Conservation (phyloP, 2,329 filamentous ascomycete genomes). For the Chalara sp. region DNA sequence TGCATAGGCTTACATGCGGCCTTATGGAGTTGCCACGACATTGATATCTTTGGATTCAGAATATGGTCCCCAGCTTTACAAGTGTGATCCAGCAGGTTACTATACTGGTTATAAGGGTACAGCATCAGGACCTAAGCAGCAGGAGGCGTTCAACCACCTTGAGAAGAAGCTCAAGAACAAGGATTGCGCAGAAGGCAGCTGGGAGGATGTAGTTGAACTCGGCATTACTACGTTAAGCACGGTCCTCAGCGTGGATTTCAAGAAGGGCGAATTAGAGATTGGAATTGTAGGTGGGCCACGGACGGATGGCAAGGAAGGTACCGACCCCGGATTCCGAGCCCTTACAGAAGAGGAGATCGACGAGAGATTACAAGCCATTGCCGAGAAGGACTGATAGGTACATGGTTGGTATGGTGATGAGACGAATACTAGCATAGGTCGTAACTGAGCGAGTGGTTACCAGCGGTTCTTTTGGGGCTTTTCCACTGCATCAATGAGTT, state of each 20-base stretch:
- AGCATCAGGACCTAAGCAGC: conserved; percentile 93
- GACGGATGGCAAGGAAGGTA: conserved; percentile 75
- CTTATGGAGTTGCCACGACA: conserved; percentile 90
- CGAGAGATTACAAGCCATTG: conserved; percentile 93
- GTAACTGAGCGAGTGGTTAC: conserved; percentile 2
- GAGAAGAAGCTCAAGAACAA: conserved; percentile 99
- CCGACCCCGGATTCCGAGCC: conserved; percentile 72
- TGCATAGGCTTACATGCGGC: conserved; percentile 86
- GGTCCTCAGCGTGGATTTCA: conserved; percentile 97
- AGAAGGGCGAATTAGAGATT: conserved; percentile 98
- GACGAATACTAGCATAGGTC: conserved; percentile 19
- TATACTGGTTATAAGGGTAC: conserved; percentile 98
- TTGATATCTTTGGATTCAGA: conserved; percentile 92
- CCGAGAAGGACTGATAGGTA: conserved; percentile 81
- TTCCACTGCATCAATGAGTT: too few relatives aligned
- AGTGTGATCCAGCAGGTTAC: conserved; percentile 96
- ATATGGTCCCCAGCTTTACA: conserved; percentile 90
- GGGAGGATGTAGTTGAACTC: conserved; percentile 97
- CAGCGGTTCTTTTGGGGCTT: not conserved
- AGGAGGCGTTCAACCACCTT: conserved; percentile 95
- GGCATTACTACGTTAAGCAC: conserved; percentile 93
- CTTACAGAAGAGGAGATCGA: conserved; percentile 98
- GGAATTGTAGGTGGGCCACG: conserved; percentile 90
- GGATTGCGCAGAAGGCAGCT: conserved; percentile 82
- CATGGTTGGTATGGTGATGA: conserved; percentile 14